A percentile compares a stretch with the other conserved stretches of the same genome.
phyloP scores from a whole-genome alignment of 257 asterid species.

The Plectranthus barbatus region DNA sequence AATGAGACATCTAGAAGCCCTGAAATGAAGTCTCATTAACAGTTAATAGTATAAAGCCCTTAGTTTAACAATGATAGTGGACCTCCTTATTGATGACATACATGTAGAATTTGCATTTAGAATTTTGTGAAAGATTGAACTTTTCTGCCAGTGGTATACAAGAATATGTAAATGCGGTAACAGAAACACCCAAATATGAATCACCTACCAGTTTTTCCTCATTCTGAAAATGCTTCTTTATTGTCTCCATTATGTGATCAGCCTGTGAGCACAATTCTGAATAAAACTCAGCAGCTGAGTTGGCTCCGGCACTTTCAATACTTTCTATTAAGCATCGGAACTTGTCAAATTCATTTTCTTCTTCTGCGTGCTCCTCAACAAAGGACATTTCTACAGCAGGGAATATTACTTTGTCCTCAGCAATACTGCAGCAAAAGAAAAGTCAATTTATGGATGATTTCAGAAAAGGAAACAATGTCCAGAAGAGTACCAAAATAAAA shows the following conservation, averaged over 20 bases:
- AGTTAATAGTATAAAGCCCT: not conserved
- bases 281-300: slow-evolving; percentile 82
- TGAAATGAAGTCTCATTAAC: not conserved
- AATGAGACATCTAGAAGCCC: slow-evolving; percentile 12
- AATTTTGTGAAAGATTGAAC: not conserved
- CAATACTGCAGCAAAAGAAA: slow-evolving; percentile 65
- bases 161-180: not conserved
- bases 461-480: slow-evolving; percentile 3
- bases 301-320: slow-evolving; percentile 80
- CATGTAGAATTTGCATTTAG: not conserved
- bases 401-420: slow-evolving; percentile 95
- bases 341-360: slow-evolving; percentile 85
- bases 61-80: not conserved
- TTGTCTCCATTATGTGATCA: slow-evolving; percentile 79
- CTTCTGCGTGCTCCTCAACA: slow-evolving; percentile 93
- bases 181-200: slow-evolving; percentile 12
- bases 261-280: slow-evolving; percentile 79
- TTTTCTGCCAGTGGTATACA: not conserved
- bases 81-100: not conserved
- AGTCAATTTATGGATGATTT: not conserved
- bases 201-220: slow-evolving; percentile 81
- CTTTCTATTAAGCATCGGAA: slow-evolving; percentile 83
- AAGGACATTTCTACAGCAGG: slow-evolving; percentile 90
- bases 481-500: slow-evolving; percentile 1
- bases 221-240: slow-evolving; percentile 73